Evolutionary conservation across 2,329 filamentous ascomycete species (phyloP).

Genomic region (Colletotrichum godetiae): DNA sequence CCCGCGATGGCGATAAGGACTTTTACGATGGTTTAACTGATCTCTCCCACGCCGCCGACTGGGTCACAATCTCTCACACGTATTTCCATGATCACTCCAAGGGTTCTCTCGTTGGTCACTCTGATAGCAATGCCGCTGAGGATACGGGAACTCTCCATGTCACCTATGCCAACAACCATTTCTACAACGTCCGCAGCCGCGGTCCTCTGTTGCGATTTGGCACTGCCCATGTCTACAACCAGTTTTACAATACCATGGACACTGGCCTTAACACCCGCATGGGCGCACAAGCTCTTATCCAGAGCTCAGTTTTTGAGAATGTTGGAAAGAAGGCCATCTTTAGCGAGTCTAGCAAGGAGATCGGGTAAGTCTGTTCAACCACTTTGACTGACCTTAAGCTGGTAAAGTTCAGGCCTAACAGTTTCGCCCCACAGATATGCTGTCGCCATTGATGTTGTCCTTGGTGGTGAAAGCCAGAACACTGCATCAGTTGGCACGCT

Average conservation of each 20-base stretch:
- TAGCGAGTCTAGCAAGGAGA: constrained; percentile 44
- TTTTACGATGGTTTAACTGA: constrained; percentile 74
- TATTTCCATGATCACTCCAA: constrained; percentile 64
- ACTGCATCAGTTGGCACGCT: constrained; percentile 58
- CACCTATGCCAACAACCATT: constrained; percentile 73
- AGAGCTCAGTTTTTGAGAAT: constrained; percentile 60
- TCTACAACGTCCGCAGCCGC: constrained; percentile 70
- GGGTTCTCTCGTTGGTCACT: constrained; percentile 66
- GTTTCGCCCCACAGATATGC: constrained; percentile 41
- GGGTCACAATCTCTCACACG: constrained; percentile 56
- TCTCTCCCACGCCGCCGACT: constrained; percentile 69
- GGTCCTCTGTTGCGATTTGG: constrained; percentile 71
- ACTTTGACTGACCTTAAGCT: neutral
- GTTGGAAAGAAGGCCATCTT: constrained; percentile 45
- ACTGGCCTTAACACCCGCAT: constrained; percentile 62
- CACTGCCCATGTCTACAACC: constrained; percentile 65
- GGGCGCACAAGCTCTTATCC: constrained; percentile 62
- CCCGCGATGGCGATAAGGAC: constrained; percentile 66
- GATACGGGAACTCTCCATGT: constrained; percentile 69
- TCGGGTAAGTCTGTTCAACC: constrained; percentile 7
- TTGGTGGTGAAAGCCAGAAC: constrained; percentile 55
- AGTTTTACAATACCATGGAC: constrained; percentile 49
- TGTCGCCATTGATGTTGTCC: constrained; percentile 49
- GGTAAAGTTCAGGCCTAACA: neutral
- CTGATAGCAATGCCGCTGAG: constrained; percentile 62